Evolutionary conservation across 306 rosid species (phyloP).

Genomic region (Prosopis cineraria): DNA sequence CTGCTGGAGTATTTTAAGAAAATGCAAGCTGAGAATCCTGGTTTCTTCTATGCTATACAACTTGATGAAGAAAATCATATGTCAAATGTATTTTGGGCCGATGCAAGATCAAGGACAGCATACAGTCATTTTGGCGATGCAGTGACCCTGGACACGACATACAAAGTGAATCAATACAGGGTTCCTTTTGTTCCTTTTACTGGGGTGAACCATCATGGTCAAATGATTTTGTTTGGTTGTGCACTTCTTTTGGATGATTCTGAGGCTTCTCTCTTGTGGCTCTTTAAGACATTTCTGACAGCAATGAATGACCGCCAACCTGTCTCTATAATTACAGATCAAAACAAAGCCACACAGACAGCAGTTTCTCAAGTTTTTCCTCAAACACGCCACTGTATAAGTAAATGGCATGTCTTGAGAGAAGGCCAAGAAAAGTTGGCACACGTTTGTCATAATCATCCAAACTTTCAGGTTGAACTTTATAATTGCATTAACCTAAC

Average conservation of each 20-base stretch:
- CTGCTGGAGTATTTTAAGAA: constrained; percentile 90
- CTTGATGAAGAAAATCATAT: constrained; percentile 87
- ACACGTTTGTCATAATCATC: constrained; percentile 71
- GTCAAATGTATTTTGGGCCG: constrained; percentile 90
- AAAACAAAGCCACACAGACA: constrained; percentile 68
- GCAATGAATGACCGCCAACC: constrained; percentile 83
- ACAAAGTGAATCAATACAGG: constrained; percentile 66
- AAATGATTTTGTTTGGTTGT: constrained; percentile 83
- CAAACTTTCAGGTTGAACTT: constrained; percentile 80
- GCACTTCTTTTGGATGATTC: constrained; percentile 91
- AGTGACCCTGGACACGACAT: constrained; percentile 75
- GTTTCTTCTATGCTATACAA: constrained; percentile 94
- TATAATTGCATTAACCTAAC: constrained; percentile 90
- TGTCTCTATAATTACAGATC: constrained; percentile 80
- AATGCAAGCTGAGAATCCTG: constrained; percentile 97
- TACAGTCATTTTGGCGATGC: constrained; percentile 85
- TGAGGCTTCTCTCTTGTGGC: constrained; percentile 82
- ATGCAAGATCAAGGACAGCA: constrained; percentile 83
- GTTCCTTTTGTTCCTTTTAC: constrained; percentile 91
- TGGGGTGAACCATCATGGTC: constrained; percentile 92
- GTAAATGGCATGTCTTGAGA: constrained; percentile 87
- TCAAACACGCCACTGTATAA: constrained; percentile 80
- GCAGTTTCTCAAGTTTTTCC: constrained; percentile 89
- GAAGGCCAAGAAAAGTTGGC: constrained; percentile 93
- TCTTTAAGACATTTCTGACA: constrained; percentile 83